phyloP scores from a whole-genome alignment of 306 rosid species.

The Cucurbita pepo region DNA sequence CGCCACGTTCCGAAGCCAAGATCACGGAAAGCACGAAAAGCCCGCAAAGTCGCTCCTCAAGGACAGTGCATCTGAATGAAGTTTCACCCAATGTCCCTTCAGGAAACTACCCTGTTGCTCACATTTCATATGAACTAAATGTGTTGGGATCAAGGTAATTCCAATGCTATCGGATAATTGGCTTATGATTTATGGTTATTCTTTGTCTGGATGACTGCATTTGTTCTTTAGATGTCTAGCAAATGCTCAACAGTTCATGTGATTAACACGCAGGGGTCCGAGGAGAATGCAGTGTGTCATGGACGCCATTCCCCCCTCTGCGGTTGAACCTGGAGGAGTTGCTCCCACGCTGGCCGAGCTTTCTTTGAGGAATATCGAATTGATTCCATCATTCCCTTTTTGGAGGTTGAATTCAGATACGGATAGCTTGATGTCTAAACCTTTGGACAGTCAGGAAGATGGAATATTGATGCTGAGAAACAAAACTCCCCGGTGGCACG shows the following conservation, averaged over 20 bases:
- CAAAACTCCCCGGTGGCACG: conserved; percentile 73
- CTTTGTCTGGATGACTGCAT: neutral
- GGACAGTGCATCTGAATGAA: conserved; percentile 71
- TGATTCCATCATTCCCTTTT: conserved; percentile 36
- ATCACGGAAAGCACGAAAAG: conserved; percentile 18
- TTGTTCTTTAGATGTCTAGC: neutral
- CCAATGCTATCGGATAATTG: neutral
- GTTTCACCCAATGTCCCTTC: conserved; percentile 71
- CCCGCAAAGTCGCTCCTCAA: conserved; percentile 43
- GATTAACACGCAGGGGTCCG: conserved; percentile 57
- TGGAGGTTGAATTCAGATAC: conserved; percentile 37
- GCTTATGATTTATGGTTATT: neutral
- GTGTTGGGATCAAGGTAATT: conserved; percentile 88
- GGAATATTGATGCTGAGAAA: conserved; percentile 43
- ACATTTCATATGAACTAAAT: conserved; percentile 74
- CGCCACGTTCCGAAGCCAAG: conserved; percentile 63
- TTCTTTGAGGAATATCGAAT: conserved; percentile 26
- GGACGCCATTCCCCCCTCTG: conserved; percentile 40
- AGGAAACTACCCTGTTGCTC: conserved; percentile 86
- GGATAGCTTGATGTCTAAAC: conserved; percentile 31
- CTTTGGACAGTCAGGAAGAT: conserved; percentile 28
- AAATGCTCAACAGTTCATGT: neutral
- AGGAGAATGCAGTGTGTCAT: conserved; percentile 59
- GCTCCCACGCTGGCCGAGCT: conserved; percentile 59
- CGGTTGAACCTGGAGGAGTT: conserved; percentile 52